Percentiles rank a stretch among this genome's conserved stretches.
phyloP scores from a whole-genome alignment of 1,284 basidiomycete species.

The Bondarzewia mesenterica region DNA sequence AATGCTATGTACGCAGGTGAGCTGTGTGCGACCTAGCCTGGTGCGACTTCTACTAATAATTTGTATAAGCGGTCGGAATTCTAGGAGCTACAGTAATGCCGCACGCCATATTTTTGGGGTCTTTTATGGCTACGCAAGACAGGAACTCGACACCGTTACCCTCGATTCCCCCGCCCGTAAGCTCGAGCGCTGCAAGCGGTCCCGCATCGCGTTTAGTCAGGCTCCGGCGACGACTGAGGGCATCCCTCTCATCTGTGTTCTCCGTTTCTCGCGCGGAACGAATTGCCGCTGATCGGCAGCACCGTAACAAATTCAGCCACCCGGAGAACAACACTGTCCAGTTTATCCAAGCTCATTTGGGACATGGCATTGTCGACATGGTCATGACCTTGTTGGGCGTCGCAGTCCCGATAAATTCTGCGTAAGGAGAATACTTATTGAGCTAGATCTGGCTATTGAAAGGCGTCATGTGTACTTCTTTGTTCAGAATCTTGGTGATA shows the following conservation, averaged over 20 bases:
- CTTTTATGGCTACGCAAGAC: conserved; percentile 77
- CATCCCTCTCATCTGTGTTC: conserved; percentile 4
- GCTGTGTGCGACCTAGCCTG: conserved; percentile 11
- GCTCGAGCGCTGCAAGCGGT: not conserved
- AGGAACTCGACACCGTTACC: conserved; percentile 32
- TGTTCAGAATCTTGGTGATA: conserved; percentile 55
- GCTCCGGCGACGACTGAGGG: not conserved
- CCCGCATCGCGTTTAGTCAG: not conserved
- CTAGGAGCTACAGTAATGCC: conserved; percentile 86
- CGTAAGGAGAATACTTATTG: conserved; percentile 9
- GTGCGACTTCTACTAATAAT: conserved; percentile 5
- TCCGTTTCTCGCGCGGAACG: conserved; percentile 4
- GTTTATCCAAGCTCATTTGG: conserved; percentile 72
- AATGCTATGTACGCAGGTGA: conserved; percentile 75
- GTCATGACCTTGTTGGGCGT: conserved; percentile 66
- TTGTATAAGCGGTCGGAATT: conserved; percentile 66
- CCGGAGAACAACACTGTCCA: conserved; percentile 57
- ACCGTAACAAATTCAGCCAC: conserved; percentile 2
- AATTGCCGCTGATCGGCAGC: conserved; percentile 6
- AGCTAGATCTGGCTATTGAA: not conserved
- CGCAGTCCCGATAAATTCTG: conserved; percentile 39
- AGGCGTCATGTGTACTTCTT: not conserved
- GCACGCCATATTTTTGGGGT: conserved; percentile 86
- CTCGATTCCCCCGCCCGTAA: not conserved
- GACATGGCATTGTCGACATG: conserved; percentile 69